Conservation (phyloP, 2,329 filamentous ascomycete species). For the Epichloe sylvatica region DNA sequence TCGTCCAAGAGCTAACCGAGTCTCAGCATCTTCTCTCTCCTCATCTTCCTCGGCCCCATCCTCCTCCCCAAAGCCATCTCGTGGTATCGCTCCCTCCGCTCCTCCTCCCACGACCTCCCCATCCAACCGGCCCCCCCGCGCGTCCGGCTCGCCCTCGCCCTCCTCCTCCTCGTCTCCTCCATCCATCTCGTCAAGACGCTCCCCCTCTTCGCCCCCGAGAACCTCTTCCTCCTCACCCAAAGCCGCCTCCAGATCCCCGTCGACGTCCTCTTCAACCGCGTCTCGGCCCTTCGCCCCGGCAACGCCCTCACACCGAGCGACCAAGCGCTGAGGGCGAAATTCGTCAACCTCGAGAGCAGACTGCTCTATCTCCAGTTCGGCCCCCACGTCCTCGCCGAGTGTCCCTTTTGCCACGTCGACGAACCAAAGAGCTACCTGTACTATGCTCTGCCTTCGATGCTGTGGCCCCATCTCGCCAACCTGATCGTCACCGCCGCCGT, state of each 20-base stretch:
- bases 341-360: slow-evolving; percentile 57
- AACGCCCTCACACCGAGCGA: slow-evolving; percentile 42
- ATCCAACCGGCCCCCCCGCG: slow-evolving; percentile 37
- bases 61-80: slow-evolving; percentile 52
- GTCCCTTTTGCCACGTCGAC: slow-evolving; percentile 69
- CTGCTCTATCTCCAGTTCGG: slow-evolving; percentile 77
- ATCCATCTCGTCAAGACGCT: slow-evolving; percentile 45
- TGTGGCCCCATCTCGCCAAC: slow-evolving; percentile 70
- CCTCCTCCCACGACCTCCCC: slow-evolving; percentile 32
- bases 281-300: slow-evolving; percentile 41
- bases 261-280: slow-evolving; percentile 69
- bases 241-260: slow-evolving; percentile 77
- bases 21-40: slow-evolving; percentile 35
- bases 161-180: slow-evolving; percentile 39
- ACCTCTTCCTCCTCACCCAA: slow-evolving; percentile 64
- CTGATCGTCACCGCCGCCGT: slow-evolving; percentile 56
- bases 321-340: slow-evolving; percentile 48
- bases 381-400: slow-evolving; percentile 56
- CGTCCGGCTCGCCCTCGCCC: slow-evolving; percentile 42
- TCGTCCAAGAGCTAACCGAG: neutral
- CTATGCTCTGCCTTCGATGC: slow-evolving; percentile 62
- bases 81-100: slow-evolving; percentile 45
- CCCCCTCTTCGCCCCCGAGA: slow-evolving; percentile 57
- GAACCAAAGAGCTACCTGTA: slow-evolving; percentile 58
- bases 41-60: slow-evolving; percentile 55